Evolutionary conservation across 495 filamentous ascomycete genomes (phyloP).

Genomic region (Umbilicaria muhlenbergii): DNA sequence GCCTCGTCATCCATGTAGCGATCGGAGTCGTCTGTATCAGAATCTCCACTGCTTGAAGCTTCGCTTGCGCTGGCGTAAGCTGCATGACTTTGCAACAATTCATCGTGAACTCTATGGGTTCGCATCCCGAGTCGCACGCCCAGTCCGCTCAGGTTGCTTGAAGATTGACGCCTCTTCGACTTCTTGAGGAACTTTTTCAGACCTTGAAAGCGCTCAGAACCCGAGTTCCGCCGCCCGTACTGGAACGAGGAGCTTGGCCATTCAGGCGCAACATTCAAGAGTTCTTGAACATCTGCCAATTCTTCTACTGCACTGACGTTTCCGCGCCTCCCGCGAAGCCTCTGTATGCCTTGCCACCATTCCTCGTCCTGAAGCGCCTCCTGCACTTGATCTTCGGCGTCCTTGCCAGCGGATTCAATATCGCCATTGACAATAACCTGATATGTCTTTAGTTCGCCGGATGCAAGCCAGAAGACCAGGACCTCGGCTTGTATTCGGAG

Average conservation of each 20-base stretch:
- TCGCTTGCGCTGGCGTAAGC: conserved; percentile 28
- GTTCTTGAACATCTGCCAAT: conserved; percentile 12
- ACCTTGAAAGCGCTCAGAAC: conserved; percentile 27
- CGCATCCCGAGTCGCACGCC: conserved; percentile 60
- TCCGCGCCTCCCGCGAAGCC: conserved; percentile 30
- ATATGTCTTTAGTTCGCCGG: conserved; percentile 55
- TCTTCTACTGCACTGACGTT: conserved; percentile 17
- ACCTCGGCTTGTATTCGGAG: conserved; percentile 68
- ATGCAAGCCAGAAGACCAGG: conserved; percentile 68
- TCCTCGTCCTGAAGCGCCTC: conserved; percentile 48
- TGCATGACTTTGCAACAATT: conserved; percentile 41
- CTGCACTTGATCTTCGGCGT: conserved; percentile 37
- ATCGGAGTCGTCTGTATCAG: conserved; percentile 28
- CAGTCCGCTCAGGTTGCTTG: conserved; percentile 45
- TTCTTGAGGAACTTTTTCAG: conserved; percentile 33
- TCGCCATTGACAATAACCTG: conserved; percentile 64
- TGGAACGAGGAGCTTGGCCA: conserved; percentile 42
- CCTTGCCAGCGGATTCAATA: conserved; percentile 20
- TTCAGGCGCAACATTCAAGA: conserved; percentile 18
- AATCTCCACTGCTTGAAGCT: conserved; percentile 27
- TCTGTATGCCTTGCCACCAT: conserved; percentile 73
- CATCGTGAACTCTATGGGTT: conserved; percentile 53
- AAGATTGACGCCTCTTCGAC: conserved; percentile 40
- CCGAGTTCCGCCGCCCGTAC: conserved; percentile 28
- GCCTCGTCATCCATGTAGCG: conserved; percentile 21